Percentiles rank a stretch among this genome's conserved stretches.
Conservation (phyloP, 805 yeast genomes). For the Torulaspora franciscae region DNA sequence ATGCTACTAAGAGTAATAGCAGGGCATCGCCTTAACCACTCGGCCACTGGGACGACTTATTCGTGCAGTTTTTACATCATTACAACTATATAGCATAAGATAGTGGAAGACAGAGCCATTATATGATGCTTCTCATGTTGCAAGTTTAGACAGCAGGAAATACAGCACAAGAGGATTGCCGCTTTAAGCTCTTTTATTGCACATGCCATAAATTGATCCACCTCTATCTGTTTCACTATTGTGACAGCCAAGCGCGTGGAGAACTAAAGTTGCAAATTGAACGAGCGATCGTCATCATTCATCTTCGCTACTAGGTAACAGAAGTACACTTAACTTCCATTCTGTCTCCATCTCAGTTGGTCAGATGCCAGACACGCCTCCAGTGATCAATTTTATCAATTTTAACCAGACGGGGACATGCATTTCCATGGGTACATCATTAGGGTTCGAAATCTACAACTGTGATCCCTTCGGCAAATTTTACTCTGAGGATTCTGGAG, state of each 20-base stretch:
- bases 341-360: slow-evolving; percentile 1
- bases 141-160: too few species aligned
- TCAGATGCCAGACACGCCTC: slow-evolving; percentile 14
- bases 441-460: slow-evolving; percentile 61
- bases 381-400: slow-evolving; percentile 45
- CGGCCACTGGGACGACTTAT: slow-evolving; percentile 66
- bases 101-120: too few species aligned
- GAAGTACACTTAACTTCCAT: neutral
- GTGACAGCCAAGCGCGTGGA: neutral
- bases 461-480: slow-evolving; percentile 64
- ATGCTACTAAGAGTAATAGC: slow-evolving; percentile 52
- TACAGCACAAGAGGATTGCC: too few species aligned
- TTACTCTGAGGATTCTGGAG: slow-evolving; percentile 45
- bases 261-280: neutral
- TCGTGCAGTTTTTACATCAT: neutral
- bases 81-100: too few species aligned
- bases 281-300: neutral
- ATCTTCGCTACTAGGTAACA: neutral
- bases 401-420: slow-evolving; percentile 75
- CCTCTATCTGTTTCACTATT: neutral
- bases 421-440: slow-evolving; percentile 60
- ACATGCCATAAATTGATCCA: too few species aligned
- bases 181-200: too few species aligned
- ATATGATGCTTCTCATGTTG: too few species aligned
- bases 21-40: slow-evolving; percentile 94